Evolutionary conservation across 1,284 basidiomycete species (phyloP).

Genomic region (Ustilago nuda): DNA sequence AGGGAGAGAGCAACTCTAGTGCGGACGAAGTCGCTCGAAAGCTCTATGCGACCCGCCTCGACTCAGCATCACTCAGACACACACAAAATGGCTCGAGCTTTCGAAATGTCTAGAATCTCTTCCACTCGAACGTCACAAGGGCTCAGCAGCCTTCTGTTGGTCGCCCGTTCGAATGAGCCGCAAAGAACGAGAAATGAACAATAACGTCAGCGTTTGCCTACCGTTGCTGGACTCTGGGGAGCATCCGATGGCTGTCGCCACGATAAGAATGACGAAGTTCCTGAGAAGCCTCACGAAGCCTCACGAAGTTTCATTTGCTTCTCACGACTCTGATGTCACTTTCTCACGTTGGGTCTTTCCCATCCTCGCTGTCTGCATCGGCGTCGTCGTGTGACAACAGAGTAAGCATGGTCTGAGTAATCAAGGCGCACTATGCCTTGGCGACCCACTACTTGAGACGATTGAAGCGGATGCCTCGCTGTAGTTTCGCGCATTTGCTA

Average conservation of each 20-base stretch:
- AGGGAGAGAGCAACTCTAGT: not conserved
- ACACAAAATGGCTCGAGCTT: not conserved
- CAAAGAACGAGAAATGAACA: not conserved
- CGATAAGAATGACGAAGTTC: not conserved
- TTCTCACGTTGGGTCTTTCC: not conserved
- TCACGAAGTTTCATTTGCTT: conserved; percentile 19
- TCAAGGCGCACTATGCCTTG: not conserved
- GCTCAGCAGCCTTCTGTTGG: not conserved
- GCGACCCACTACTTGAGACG: too few relatives aligned
- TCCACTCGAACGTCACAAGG: not conserved
- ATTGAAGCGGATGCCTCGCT: conserved; percentile 7
- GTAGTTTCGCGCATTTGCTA: not conserved
- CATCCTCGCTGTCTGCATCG: not conserved
- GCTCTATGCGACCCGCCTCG: not conserved
- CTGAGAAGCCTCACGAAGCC: conserved; percentile 11
- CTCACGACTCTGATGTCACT: not conserved
- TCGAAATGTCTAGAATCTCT: conserved; percentile 5
- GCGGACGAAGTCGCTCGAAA: not conserved
- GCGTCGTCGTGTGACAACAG: not conserved
- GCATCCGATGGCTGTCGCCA: not conserved
- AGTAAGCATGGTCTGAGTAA: not conserved
- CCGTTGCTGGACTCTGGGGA: not conserved
- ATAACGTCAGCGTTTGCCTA: conserved; percentile 5
- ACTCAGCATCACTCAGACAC: conserved; percentile 7
- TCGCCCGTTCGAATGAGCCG: not conserved